These are phyloP conservation scores for Sclerotinia minor DNA, from an alignment of 2,329 filamentous ascomycete species.

Conservation along the genomic window DNA sequence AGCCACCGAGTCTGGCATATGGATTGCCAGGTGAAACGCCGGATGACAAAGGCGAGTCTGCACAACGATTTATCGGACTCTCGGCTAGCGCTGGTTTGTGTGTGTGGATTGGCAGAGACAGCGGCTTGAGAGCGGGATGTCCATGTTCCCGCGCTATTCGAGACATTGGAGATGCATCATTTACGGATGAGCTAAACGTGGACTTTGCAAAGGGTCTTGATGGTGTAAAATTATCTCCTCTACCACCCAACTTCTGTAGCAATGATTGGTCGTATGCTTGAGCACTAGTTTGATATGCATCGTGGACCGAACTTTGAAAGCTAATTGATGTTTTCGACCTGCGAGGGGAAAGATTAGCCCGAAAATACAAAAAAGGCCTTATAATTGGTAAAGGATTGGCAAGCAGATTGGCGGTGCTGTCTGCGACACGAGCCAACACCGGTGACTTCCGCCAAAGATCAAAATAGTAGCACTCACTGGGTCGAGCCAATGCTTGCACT, in stretches of 20 bases:
- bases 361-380: conserved; percentile 1
- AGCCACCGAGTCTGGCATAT: conserved; percentile 32
- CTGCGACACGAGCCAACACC: background rate
- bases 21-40: conserved; percentile 38
- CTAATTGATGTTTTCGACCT: conserved; percentile 35
- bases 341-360: conserved; percentile 24
- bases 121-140: conserved; percentile 40
- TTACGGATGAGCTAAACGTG: conserved; percentile 39
- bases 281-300: conserved; percentile 41
- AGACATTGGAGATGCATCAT: conserved; percentile 42
- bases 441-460: background rate
- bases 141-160: conserved; percentile 38
- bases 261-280: conserved; percentile 45
- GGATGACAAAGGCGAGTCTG: conserved; percentile 38
- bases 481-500: conserved; percentile 40
- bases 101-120: conserved; percentile 41
- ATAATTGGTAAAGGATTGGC: conserved; percentile 5
- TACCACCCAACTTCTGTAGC: conserved; percentile 42
- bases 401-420: conserved; percentile 10
- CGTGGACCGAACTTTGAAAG: conserved; percentile 43
- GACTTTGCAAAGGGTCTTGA: conserved; percentile 37
- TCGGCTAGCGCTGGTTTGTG: conserved; percentile 37
- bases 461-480: conserved; percentile 36
- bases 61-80: conserved; percentile 40
- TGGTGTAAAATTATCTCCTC: conserved; percentile 41